Evolutionary conservation across 2,329 filamentous ascomycete species (phyloP), one percentile per base, ranked within the genome.

Genomic region (Aspergillus melleus): DNA sequence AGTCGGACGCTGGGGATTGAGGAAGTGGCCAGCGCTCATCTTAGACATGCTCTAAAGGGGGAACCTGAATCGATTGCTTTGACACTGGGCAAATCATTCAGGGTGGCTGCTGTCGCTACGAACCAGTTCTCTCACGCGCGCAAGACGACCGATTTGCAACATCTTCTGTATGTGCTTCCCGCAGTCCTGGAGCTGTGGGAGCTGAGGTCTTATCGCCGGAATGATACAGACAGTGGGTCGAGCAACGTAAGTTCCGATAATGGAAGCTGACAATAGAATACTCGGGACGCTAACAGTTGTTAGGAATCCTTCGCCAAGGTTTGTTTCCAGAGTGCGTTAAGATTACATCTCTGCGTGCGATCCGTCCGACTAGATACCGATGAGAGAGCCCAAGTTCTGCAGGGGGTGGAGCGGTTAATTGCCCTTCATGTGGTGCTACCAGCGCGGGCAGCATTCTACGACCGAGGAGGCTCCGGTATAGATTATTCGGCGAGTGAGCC

Each of bases 361-460:
- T 67, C 62, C 14, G 62, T 66, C 52, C 66, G 66, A 22, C 65
- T 72, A 12, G 70, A 73, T 29, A 73, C 69, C 9, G 71, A 72
- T 51, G 73, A 75, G 51, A 70, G 65, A 46, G 61, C 65, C 19
- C 69, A 70, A 30, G 68, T 76, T 2, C 59, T 73, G 14, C 70
- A 72, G 56, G 66, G 70, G 9, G 61, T 78, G 52, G 76, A 78
- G 61, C 70, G 73, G 49, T 63, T 75, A 10, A 71, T 77, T 57
- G 76, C 74, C 10, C 68, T 78, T 36, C 77, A 79, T 67, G 71
- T 79, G n/a, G 66, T 79, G 1, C 68, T 79, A 5, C 77, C 77
- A 8, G 68, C 75, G 6, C 76, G 77, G 26, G 69, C 68, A 5
- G 65, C 67, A 6, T 80, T 79, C 62, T 74, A 76, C 49, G 68